Base-by-base conservation (phyloP, 352 stramenopile species). In the Aphanomyces stellatus region DNA sequence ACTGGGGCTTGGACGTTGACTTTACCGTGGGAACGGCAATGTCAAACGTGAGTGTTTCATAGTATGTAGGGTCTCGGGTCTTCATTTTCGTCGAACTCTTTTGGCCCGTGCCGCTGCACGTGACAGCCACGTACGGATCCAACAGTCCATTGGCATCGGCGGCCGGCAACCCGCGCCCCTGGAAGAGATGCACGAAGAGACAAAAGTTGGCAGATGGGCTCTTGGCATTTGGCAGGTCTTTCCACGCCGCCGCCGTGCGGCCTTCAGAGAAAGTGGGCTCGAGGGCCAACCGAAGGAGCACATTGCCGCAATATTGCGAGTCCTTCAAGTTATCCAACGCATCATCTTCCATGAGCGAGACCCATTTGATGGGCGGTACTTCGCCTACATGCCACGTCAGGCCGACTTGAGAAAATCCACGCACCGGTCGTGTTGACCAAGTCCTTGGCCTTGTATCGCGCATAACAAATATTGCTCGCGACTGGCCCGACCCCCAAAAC, bases 61-160 rank as follows among this genome's bases (percentile, higher is more conserved):
- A 97, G 53, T 79, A 97, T 41, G 78, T 82, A 25, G 89, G 89
- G 41, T 93, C 85, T 25, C 81, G 76, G 2, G 88, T 96, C 53
- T 74, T 78, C 61, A 79, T 77, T 1, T 78, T 75, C 28, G 73
- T 87, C 48, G 73, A 81, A 19, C 88, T 80, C 51, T 90, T 78
- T 6, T 75, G 71, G 42, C 90, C 78, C 19, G 80, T 72, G n/a
- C 87, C 85, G 17, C 79, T 83, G 43, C 87, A 95, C n/a, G 74
- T 78, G n/a, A 92, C 74, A 55, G 91, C 91, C 22, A 95, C 78
- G 70, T 93, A 95, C 3, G 87, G 84, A 35, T 95, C 85, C 19
- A 93, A 57, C 0, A 89, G 60, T 7, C 87, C 85, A 33, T 92
- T 90, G 34, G 76, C 73, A 48, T 95, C 87, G 2, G 79, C 76